Conservation (phyloP, 2,329 filamentous ascomycete genomes). For the Ascochyta koolunga region DNA sequence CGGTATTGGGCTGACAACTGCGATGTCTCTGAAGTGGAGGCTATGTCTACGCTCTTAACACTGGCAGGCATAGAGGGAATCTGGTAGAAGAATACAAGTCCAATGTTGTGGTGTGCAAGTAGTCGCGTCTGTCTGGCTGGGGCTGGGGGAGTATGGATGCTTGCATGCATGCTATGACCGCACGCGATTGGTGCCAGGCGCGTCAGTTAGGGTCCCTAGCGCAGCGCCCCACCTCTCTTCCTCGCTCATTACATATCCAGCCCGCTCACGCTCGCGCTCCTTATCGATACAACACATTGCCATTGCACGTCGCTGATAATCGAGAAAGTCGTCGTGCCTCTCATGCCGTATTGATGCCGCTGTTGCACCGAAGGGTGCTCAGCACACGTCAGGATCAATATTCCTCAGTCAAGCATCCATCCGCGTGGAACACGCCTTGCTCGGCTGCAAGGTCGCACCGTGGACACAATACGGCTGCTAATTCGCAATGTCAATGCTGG, state of each 20-base stretch:
- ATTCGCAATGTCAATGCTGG: conserved; percentile 6
- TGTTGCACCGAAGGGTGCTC: neutral
- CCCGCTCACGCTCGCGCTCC: conserved; percentile 6
- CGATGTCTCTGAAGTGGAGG: neutral
- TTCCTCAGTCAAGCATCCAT: too few relatives aligned
- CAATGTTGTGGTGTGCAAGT: conserved; percentile 14
- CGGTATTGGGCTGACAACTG: neutral
- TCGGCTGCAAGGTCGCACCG: conserved; percentile 9
- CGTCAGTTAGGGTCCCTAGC: conserved; percentile 8
- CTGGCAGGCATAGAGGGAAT: neutral
- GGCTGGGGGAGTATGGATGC: conserved; percentile 18
- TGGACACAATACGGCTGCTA: conserved; percentile 1
- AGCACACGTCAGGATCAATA: too few relatives aligned
- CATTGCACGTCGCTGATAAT: neutral
- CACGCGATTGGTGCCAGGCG: conserved; percentile 13
- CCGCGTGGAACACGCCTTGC: neutral
- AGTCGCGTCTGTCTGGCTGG: conserved; percentile 18
- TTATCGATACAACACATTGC: conserved; percentile 1
- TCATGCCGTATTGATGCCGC: too few relatives aligned
- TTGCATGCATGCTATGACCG: neutral
- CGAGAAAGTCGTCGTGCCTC: too few relatives aligned
- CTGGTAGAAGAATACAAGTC: neutral
- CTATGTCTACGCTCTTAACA: neutral
- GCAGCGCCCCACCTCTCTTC: conserved; percentile 4
- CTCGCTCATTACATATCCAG: conserved; percentile 13